Conservation (phyloP, 768 basidiomycete species). For the Pleurotus eryngii region DNA sequence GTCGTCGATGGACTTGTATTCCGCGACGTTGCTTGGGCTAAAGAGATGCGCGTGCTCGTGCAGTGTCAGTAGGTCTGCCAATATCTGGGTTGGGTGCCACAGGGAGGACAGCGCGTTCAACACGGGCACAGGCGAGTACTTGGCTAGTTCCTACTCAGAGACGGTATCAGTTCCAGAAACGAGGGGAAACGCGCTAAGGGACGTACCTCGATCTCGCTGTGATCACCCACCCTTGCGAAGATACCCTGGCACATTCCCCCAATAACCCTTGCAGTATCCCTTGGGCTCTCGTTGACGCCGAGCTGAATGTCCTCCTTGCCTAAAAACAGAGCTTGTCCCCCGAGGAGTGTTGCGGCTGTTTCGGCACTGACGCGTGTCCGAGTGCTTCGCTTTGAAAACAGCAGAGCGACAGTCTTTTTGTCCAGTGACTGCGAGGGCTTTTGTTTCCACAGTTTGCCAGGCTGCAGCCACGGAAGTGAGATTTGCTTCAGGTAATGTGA, state of each 20-base stretch:
- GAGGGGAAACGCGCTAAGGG: not conserved
- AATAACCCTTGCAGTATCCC: slow-evolving; percentile 86
- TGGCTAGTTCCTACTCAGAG: slow-evolving; percentile 73
- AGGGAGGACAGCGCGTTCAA: slow-evolving; percentile 93
- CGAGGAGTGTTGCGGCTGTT: slow-evolving; percentile 73
- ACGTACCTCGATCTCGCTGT: slow-evolving; percentile 87
- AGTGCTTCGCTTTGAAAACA: slow-evolving; percentile 93
- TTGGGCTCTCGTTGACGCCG: slow-evolving; percentile 86
- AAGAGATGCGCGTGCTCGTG: slow-evolving; percentile 71
- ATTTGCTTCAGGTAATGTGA: slow-evolving; percentile 62
- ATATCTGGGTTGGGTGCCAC: slow-evolving; percentile 95
- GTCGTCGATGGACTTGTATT: not conserved
- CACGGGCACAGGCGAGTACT: slow-evolving; percentile 89
- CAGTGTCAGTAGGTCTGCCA: slow-evolving; percentile 90
- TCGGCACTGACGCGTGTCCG: slow-evolving; percentile 89
- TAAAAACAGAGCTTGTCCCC: slow-evolving; percentile 88
- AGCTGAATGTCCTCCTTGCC: slow-evolving; percentile 91
- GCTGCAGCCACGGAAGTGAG: slow-evolving; percentile 65
- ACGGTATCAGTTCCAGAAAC: not conserved
- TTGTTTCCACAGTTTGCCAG: slow-evolving; percentile 17
- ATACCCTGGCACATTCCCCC: slow-evolving; percentile 96
- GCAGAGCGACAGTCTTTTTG: slow-evolving; percentile 80
- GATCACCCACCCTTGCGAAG: slow-evolving; percentile 92
- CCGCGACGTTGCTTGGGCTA: slow-evolving; percentile 11
- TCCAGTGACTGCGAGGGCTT: slow-evolving; percentile 54